phyloP scores from a whole-genome alignment of 345 rosid species.

The Dovyalis caffra region DNA sequence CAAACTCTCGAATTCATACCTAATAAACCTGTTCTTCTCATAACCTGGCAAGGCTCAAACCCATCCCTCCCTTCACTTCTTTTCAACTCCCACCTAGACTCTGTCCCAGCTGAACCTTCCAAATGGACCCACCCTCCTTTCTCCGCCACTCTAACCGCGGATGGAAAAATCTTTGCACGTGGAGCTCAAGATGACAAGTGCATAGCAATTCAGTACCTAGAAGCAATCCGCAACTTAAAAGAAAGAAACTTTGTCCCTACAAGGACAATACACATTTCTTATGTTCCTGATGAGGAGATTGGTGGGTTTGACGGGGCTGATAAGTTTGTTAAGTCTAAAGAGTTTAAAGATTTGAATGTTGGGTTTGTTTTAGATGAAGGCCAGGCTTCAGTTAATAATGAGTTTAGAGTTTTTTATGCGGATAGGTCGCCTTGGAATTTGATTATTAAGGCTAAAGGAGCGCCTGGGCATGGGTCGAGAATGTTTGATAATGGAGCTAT shows the following conservation, averaged over 20 bases:
- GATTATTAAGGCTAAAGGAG: conserved; percentile 53
- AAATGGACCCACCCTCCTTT: conserved; percentile 86
- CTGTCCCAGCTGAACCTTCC: conserved; percentile 77
- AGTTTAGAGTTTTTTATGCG: conserved; percentile 69
- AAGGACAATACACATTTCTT: conserved; percentile 63
- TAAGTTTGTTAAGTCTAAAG: conserved; percentile 53
- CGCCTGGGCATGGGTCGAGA: conserved; percentile 80
- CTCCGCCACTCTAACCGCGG: conserved; percentile 57
- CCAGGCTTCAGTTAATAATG: conserved; percentile 66
- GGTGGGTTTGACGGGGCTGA: conserved; percentile 68
- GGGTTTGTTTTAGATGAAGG: conserved; percentile 91
- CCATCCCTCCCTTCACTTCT: conserved; percentile 70
- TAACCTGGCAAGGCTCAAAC: conserved; percentile 75
- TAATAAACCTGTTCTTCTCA: conserved; percentile 52
- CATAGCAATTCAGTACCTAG: conserved; percentile 74
- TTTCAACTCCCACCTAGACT: conserved; percentile 91
- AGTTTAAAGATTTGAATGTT: conserved; percentile 62
- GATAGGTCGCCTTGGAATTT: conserved; percentile 70
- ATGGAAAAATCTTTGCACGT: conserved; percentile 70
- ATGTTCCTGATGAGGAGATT: conserved; percentile 83
- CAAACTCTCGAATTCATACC: conserved; percentile 49
- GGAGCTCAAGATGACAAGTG: conserved; percentile 94
- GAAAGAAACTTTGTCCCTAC: conserved; percentile 43
- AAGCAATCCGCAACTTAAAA: conserved; percentile 65
- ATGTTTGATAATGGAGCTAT: conserved; percentile 74